Evolutionary conservation across 2,329 filamentous ascomycete genomes (phyloP).

Genomic region (Calcarisporium arbuscula): DNA sequence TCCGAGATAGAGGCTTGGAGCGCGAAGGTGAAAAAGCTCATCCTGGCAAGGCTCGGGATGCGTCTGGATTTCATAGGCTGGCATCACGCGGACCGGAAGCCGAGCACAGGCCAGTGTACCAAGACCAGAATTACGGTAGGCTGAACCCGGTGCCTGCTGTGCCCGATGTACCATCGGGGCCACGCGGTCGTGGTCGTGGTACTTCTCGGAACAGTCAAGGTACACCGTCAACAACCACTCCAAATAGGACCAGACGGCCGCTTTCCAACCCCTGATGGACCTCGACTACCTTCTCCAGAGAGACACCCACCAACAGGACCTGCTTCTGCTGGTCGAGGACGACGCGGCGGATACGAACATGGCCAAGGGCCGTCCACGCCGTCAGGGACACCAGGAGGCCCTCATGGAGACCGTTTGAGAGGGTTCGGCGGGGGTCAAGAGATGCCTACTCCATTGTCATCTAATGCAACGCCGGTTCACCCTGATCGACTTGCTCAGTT

Average conservation of each 20-base stretch:
- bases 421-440: slow-evolving; percentile 26
- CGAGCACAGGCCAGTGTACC: slow-evolving; percentile 45
- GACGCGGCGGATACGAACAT: slow-evolving; percentile 38
- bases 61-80: slow-evolving; percentile 29
- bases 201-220: slow-evolving; percentile 30
- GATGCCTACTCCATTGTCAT: slow-evolving; percentile 16
- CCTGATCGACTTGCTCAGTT: slow-evolving; percentile 46
- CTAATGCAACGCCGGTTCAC: slow-evolving; percentile 34
- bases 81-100: slow-evolving; percentile 33
- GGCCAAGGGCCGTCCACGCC: slow-evolving; percentile 22
- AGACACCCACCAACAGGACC: slow-evolving; percentile 47
- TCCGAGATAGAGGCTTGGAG: slow-evolving; percentile 32
- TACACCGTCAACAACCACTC: slow-evolving; percentile 27
- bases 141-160: slow-evolving; percentile 46
- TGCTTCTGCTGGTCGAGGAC: slow-evolving; percentile 40
- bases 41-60: slow-evolving; percentile 34
- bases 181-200: slow-evolving; percentile 43
- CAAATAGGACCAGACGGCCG: slow-evolving; percentile 36
- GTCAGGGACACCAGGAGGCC: slow-evolving; percentile 17
- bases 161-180: slow-evolving; percentile 48
- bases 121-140: slow-evolving; percentile 58
- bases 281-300: slow-evolving; percentile 41
- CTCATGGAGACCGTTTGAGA: slow-evolving; percentile 36
- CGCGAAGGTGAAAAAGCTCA: slow-evolving; percentile 26
- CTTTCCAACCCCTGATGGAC: slow-evolving; percentile 32